phyloP scores from a whole-genome alignment of 2,329 filamentous ascomycete species.

The Coniosporium tulheliwenetii region DNA sequence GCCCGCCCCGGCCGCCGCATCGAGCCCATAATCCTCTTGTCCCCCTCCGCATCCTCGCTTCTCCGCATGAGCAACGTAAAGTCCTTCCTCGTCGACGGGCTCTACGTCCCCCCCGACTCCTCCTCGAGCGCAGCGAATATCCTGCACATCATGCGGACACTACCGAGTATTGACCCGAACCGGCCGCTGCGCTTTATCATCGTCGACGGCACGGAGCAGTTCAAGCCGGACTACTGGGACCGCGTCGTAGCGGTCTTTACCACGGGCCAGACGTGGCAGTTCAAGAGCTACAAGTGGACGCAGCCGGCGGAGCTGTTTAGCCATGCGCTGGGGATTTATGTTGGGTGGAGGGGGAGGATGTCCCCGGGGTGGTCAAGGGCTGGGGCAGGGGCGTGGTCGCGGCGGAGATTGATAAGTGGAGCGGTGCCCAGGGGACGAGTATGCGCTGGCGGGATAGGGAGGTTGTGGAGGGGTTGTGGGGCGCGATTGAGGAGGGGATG shows the following conservation, averaged over 20 bases:
- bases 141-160: conserved; percentile 65
- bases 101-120: conserved; percentile 62
- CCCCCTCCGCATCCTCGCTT: conserved; percentile 85
- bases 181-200: conserved; percentile 85
- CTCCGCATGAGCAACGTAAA: conserved; percentile 94
- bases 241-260: conserved; percentile 94
- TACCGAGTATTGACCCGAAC: conserved; percentile 53
- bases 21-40: conserved; percentile 90
- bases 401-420: conserved; percentile 75
- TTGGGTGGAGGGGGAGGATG: conserved; percentile 81
- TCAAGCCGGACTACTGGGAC: conserved; percentile 97
- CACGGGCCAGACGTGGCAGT: conserved; percentile 95
- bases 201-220: conserved; percentile 82
- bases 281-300: conserved; percentile 95
- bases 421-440: conserved; percentile 27
- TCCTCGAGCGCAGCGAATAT: conserved; percentile 47
- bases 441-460: conserved; percentile 76
- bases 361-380: conserved; percentile 60
- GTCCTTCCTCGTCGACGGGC: conserved; percentile 73
- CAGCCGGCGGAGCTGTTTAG: conserved; percentile 78
- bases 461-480: conserved; percentile 87
- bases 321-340: conserved; percentile 72
- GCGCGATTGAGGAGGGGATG: conserved; percentile 77
- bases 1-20: conserved; percentile 27
- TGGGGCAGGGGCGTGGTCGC: conserved; percentile 78